These are phyloP conservation scores for Nicotiana rustica DNA, from an alignment of 305 asterid species.

Conservation along the genomic window DNA sequence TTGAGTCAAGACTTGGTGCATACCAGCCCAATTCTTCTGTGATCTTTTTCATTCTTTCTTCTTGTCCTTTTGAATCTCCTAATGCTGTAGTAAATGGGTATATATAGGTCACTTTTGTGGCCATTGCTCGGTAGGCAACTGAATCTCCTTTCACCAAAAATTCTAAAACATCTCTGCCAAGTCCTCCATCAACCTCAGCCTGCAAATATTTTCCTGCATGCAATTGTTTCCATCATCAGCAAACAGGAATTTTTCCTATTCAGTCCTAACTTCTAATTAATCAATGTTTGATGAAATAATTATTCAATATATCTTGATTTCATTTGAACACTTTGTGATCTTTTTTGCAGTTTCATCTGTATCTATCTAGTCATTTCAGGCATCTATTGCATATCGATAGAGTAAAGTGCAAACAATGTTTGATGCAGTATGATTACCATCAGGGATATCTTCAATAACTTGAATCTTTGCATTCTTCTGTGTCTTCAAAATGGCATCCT, in stretches of 20 bases:
- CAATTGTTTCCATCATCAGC: slow-evolving; percentile 28
- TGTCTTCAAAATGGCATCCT: slow-evolving; percentile 72
- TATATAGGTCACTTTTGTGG: slow-evolving; percentile 74
- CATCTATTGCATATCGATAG: neutral
- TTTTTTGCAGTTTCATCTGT: neutral
- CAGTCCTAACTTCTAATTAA: neutral
- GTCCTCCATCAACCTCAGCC: slow-evolving; percentile 94
- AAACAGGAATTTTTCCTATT: neutral
- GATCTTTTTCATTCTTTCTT: slow-evolving; percentile 69
- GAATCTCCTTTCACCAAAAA: slow-evolving; percentile 76
- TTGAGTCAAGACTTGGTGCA: slow-evolving; percentile 80
- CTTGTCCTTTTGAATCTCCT: slow-evolving; percentile 90
- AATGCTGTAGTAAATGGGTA: slow-evolving; percentile 95
- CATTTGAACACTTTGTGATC: neutral
- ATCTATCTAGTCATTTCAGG: slow-evolving; percentile 1
- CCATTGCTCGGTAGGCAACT: slow-evolving; percentile 82
- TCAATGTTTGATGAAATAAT: neutral
- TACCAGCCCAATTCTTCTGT: slow-evolving; percentile 78
- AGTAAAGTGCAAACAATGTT: neutral
- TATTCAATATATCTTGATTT: neutral
- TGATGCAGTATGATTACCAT: slow-evolving; percentile 47
- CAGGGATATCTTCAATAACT: slow-evolving; percentile 67
- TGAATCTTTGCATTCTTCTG: slow-evolving; percentile 83
- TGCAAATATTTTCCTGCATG: slow-evolving; percentile 75
- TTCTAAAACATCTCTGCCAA: slow-evolving; percentile 82